Base-by-base conservation (phyloP, 2,329 filamentous ascomycete species). In the Fusarium compactum region DNA sequence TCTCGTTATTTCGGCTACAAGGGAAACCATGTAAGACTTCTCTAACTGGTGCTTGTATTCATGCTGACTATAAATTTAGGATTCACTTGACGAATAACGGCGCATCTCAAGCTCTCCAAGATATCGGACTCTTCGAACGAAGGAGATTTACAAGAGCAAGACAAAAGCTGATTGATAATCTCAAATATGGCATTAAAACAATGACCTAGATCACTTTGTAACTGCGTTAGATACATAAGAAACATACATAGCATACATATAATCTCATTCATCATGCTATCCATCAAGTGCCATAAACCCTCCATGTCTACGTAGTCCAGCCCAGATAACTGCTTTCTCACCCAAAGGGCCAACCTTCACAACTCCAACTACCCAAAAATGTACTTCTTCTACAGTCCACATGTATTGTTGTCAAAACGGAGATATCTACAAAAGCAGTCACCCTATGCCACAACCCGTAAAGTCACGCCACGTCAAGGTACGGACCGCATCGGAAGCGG, bases 401-500 rank as follows among this genome's bases (percentile, higher is more conserved):
- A 38, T n/a, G 18, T 1, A 12, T 12, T 12, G 34, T 38, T 29
- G 3, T 41, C 7, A 53, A 53, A 29, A 43, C 40, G 45, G 45
- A 51, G 34, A 38, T 45, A 61, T 27, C 18, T 62, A 62, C 59
- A 30, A 59, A 62, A 25, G 29, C 45, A 61, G 41, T 2, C 14
- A 45, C 12, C 54, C 27, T 69, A 45, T 69, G 51, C 51, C 38
- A 41, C 48, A 29, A 24, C 52, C 62, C 66, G 56, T 43, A 46
- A 47, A 43, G 45, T 50, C 62, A 47, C 27, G 53, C 41, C 62
- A 59, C 32, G 29, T 61, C 61, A 40, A 27, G 25, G 25, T 44
- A 43, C 61, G 63, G 54, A 41, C 56, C 53, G 66, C 48, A 57
- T 54, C 45, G n/a, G 50, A 18, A 16, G 38, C 47, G 64, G 58